phyloP scores from a whole-genome alignment of 805 yeast species.

The Monosporozyma servazzii region DNA sequence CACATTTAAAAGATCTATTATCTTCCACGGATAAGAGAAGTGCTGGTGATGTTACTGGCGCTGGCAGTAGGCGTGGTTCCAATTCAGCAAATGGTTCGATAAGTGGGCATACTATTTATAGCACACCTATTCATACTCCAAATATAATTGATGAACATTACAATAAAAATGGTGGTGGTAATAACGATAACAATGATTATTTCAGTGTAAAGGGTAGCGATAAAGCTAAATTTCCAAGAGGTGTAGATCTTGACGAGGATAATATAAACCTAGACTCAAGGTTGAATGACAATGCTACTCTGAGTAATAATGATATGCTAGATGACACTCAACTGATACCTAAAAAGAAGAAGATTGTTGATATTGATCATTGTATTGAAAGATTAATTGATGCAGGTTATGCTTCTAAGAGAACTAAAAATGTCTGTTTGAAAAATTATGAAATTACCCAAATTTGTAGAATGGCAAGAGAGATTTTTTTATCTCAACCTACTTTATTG shows the following conservation, averaged over 20 bases:
- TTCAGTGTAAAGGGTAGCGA: constrained; percentile 3
- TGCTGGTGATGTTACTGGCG: background rate
- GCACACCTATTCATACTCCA: constrained; percentile 5
- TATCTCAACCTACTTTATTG: constrained; percentile 79
- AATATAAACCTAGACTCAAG: background rate
- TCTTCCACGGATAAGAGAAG: background rate
- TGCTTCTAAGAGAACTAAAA: constrained; percentile 82
- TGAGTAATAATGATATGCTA: background rate
- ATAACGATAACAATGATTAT: constrained; percentile 1
- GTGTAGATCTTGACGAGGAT: background rate
- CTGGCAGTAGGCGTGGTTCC: constrained; percentile 1
- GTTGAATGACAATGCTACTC: constrained; percentile 1
- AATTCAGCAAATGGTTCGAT: background rate
- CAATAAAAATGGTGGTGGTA: background rate
- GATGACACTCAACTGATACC: constrained; percentile 1
- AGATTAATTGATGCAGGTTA: constrained; percentile 89
- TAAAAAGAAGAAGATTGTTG: constrained; percentile 26
- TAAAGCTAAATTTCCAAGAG: constrained; percentile 3
- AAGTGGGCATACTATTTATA: constrained; percentile 3
- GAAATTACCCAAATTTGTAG: constrained; percentile 83
- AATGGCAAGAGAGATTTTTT: constrained; percentile 77
- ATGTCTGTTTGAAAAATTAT: constrained; percentile 73
- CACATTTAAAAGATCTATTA: constrained; percentile 3
- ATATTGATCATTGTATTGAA: constrained; percentile 83
- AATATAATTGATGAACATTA: constrained; percentile 1